Conservation (phyloP, 2,329 filamentous ascomycete species). For the Fusarium sp. region DNA sequence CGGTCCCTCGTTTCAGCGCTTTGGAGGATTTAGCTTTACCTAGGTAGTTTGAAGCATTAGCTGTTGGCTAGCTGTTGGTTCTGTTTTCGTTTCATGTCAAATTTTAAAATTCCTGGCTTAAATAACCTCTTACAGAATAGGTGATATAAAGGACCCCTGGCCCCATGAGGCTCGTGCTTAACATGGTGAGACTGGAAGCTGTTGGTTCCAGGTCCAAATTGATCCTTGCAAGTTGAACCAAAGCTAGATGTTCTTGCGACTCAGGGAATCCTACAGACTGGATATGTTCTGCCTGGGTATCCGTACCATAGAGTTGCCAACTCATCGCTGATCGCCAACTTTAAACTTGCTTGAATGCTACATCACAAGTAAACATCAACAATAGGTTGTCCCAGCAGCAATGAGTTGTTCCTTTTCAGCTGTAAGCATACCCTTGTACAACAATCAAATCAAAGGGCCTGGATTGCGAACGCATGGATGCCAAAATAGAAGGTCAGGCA, state of each 20-base stretch:
- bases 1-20: constrained; percentile 2
- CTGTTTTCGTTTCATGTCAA: constrained; percentile 2
- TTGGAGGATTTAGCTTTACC: neutral
- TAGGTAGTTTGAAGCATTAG: neutral
- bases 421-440: constrained; percentile 22
- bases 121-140: neutral
- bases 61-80: neutral
- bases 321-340: constrained; percentile 35
- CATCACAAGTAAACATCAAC: constrained; percentile 16
- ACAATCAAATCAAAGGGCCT: constrained; percentile 6
- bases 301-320: constrained; percentile 18
- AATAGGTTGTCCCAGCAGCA: constrained; percentile 15
- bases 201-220: constrained; percentile 16
- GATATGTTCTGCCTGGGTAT: neutral
- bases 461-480: constrained; percentile 17
- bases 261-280: constrained; percentile 1
- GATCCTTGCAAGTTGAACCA: neutral
- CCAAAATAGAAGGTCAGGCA: constrained; percentile 35
- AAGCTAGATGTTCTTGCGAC: constrained; percentile 11
- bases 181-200: constrained; percentile 39
- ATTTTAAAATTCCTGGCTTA: constrained; percentile 3
- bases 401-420: constrained; percentile 4
- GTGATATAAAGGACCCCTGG: neutral
- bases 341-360: constrained; percentile 23
- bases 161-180: constrained; percentile 31